Conservation (phyloP, 2,329 filamentous ascomycete genomes). For the Talaromyces rugulosus region DNA sequence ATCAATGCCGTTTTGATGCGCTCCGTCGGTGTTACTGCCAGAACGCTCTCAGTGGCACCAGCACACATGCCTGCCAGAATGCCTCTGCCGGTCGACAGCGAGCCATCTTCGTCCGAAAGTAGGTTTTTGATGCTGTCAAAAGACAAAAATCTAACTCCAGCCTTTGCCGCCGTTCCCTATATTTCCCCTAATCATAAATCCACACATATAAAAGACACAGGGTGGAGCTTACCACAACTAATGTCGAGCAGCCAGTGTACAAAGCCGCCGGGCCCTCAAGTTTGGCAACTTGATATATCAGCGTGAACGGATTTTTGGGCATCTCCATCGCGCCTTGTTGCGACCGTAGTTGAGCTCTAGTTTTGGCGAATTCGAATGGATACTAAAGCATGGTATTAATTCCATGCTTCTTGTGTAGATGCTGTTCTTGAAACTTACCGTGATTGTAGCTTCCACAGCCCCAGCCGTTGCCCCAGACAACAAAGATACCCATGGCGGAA, state of each 20-base stretch:
- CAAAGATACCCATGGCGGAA: not conserved
- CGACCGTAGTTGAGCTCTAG: not conserved
- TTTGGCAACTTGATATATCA: not conserved
- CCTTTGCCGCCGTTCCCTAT: not conserved
- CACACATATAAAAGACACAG: not conserved
- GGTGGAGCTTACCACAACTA: not conserved
- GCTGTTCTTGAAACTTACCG: not conserved
- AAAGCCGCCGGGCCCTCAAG: not conserved
- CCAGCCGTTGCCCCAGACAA: not conserved
- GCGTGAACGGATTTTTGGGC: not conserved
- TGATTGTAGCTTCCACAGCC: not conserved
- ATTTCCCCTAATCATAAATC: not conserved
- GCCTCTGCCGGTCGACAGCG: not conserved
- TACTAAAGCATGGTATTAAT: not conserved
- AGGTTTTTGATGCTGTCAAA: slow-evolving; percentile 1
- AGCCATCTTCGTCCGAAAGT: not conserved
- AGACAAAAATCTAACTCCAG: not conserved
- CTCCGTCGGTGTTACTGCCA: not conserved
- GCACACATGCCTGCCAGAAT: not conserved
- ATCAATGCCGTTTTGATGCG: not conserved
- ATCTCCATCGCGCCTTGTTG: not conserved
- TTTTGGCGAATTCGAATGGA: not conserved
- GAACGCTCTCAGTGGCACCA: not conserved
- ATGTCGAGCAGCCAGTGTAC: not conserved
- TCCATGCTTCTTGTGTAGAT: not conserved